Evolutionary conservation across 495 filamentous ascomycete species (phyloP).

Genomic region (Pyrenula aspistea): DNA sequence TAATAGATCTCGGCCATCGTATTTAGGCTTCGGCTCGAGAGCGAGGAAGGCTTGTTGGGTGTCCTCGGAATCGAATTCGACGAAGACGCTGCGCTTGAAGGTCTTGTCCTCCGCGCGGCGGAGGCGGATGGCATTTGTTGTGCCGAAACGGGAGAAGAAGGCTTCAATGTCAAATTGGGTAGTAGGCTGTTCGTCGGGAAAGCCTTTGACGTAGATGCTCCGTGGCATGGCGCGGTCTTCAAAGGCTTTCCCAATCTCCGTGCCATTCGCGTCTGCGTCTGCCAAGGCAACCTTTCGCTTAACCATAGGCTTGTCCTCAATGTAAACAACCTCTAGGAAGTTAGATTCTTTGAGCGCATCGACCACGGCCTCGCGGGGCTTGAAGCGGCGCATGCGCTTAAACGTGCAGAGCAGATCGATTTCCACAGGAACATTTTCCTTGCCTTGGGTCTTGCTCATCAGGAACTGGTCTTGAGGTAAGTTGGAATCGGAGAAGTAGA

Average conservation of each 20-base stretch:
- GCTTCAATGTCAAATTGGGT: conserved; percentile 87
- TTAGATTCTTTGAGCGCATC: conserved; percentile 66
- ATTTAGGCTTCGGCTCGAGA: conserved; percentile 70
- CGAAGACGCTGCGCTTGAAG: conserved; percentile 94
- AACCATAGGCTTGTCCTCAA: conserved; percentile 54
- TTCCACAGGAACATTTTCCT: conserved; percentile 64
- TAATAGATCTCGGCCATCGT: conserved; percentile 56
- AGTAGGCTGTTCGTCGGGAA: conserved; percentile 60
- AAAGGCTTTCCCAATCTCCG: conserved; percentile 36
- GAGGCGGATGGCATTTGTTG: conserved; percentile 72
- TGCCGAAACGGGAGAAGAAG: conserved; percentile 76
- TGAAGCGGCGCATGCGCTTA: conserved; percentile 88
- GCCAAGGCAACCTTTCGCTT: conserved; percentile 60
- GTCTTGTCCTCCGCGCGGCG: conserved; percentile 54
- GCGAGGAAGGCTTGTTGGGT: conserved; percentile 64
- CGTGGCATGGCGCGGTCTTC: conserved; percentile 47
- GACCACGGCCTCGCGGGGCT: conserved; percentile 69
- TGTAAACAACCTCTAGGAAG: conserved; percentile 47
- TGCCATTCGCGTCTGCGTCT: conserved; percentile 23
- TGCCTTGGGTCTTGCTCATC: conserved; percentile 60
- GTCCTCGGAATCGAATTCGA: conserved; percentile 73
- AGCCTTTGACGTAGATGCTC: conserved; percentile 77
- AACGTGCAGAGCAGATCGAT: conserved; percentile 69
- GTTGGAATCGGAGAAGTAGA: conserved; percentile 94
- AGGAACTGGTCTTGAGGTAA: conserved; percentile 80